Evolutionary conservation across 1,284 basidiomycete species (phyloP), one percentile per base, ranked within the genome.

Genomic region (Cerioporus squamosus): DNA sequence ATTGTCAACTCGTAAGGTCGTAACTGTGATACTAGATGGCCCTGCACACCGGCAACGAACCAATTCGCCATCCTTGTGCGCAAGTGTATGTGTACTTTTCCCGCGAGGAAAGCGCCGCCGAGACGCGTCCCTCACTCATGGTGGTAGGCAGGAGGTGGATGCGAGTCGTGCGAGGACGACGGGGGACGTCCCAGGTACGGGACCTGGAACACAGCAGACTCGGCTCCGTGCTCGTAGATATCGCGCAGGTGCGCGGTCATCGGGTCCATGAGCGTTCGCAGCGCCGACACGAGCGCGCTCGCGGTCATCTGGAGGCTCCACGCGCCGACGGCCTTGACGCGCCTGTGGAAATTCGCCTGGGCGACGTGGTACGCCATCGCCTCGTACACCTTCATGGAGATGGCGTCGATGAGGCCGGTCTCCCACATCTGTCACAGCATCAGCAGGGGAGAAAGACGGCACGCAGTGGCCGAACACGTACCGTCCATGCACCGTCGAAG

Each of bases 341-440:
- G 86, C 57, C 90, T 86, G 68, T 94, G 91, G 80, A 96, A 91
- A 66, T 93, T 91, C 15, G 85, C 86, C 67, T 94, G 90, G 1
- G 88, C 87, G 60, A 97, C 95, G 73, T 98, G 95, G 72, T 94
- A 87, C 2, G 95, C 95, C 60, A 98, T 83, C 8, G 95, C 95
- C 53, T 93, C 91, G 72, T 97, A 95, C 24, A 88, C 90, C 78
- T 94, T 91, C 67, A 87, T 75, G 2, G 91, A 86, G 53, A 94
- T 90, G 60, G 86, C 87, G 65, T 94, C 91, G 79, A 93, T 87
- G 51, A 95, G 77, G 20, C 92, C 93, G 68, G 89, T 90, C 77
- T 93, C 91, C 91, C 91, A 93, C 85, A 93, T 86, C 89, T 91
- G 62, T 15, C 65, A 61, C 20, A 6, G 40, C 7, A 57, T 64